A percentile compares a stretch with the other conserved stretches of the same genome.
Conservation (phyloP, 768 basidiomycete genomes). For the Hemileccinum impolitum region DNA sequence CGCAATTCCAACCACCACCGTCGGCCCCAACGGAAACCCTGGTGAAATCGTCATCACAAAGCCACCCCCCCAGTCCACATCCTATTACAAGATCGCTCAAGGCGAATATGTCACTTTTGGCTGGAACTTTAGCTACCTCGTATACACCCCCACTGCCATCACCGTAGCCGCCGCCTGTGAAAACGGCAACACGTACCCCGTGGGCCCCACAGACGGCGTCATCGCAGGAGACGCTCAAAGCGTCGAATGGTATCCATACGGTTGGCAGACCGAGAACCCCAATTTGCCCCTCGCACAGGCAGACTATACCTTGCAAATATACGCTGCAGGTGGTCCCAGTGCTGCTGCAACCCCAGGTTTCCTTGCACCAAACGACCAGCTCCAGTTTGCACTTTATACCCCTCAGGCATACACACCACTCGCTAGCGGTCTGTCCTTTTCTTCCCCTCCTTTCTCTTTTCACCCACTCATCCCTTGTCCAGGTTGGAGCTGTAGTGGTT, state of each 20-base stretch:
- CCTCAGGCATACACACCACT: conserved; percentile 55
- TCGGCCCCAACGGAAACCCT: conserved; percentile 37
- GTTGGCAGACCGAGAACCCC: conserved; percentile 47
- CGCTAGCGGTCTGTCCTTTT: conserved; percentile 34
- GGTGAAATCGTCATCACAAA: conserved; percentile 52
- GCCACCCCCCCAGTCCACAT: conserved; percentile 55
- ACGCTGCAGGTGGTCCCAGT: conserved; percentile 51
- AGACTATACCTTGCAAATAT: conserved; percentile 57
- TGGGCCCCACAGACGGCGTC: conserved; percentile 54
- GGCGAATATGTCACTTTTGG: conserved; percentile 60
- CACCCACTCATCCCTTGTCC: background rate
- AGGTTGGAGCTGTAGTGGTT: conserved; percentile 31
- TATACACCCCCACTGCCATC: conserved; percentile 47
- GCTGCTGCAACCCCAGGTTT: conserved; percentile 47
- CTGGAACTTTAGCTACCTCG: conserved; percentile 68
- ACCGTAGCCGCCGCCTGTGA: conserved; percentile 65
- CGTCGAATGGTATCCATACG: conserved; percentile 59
- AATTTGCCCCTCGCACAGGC: conserved; percentile 57
- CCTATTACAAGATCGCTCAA: conserved; percentile 64
- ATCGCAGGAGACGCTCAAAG: conserved; percentile 49
- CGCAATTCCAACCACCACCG: conserved; percentile 15
- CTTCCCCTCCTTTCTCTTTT: background rate
- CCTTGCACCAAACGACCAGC: conserved; percentile 49
- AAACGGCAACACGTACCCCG: conserved; percentile 66
- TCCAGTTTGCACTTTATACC: conserved; percentile 61